Percentiles rank a stretch among this genome's conserved stretches.
Evolutionary conservation across 768 basidiomycete genomes (phyloP).

Genomic region (Termitomyces sp.): DNA sequence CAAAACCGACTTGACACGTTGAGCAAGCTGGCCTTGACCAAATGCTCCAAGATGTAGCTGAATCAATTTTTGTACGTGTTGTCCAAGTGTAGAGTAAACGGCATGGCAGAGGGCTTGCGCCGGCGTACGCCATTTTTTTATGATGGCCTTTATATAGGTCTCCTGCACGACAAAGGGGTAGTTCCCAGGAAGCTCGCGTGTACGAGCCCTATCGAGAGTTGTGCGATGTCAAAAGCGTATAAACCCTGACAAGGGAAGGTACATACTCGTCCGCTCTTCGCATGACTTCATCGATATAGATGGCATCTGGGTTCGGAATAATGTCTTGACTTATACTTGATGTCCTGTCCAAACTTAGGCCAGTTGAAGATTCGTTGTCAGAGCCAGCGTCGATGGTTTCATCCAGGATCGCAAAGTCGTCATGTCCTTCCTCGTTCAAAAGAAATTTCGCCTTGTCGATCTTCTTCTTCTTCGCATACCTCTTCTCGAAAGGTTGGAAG

Average conservation of each 20-base stretch:
- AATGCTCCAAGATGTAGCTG: slow-evolving; percentile 46
- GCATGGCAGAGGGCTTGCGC: slow-evolving; percentile 40
- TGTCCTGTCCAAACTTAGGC: background rate
- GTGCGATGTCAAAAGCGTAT: too few relatives aligned
- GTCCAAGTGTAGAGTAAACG: slow-evolving; percentile 33
- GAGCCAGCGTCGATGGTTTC: slow-evolving; percentile 1
- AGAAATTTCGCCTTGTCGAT: slow-evolving; percentile 31
- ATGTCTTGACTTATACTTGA: background rate
- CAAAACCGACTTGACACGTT: slow-evolving; percentile 35
- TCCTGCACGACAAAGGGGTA: slow-evolving; percentile 63
- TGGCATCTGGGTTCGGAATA: slow-evolving; percentile 13
- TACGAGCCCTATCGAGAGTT: slow-evolving; percentile 49
- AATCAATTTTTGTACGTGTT: slow-evolving; percentile 42
- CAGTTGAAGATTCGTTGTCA: background rate
- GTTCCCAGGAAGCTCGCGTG: slow-evolving; percentile 66
- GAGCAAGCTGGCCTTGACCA: slow-evolving; percentile 50
- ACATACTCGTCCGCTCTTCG: slow-evolving; percentile 44
- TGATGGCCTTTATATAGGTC: slow-evolving; percentile 42
- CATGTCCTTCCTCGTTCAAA: slow-evolving; percentile 34
- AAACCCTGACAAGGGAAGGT: background rate
- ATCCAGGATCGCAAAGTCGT: background rate
- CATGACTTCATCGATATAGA: slow-evolving; percentile 57
- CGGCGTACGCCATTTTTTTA: slow-evolving; percentile 47
- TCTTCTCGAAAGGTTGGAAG: slow-evolving; percentile 48
- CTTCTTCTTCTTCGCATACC: slow-evolving; percentile 10